Evolutionary conservation across 2,329 filamentous ascomycete species (phyloP).

Genomic region (Ceratocystiopsis brevicomis): DNA sequence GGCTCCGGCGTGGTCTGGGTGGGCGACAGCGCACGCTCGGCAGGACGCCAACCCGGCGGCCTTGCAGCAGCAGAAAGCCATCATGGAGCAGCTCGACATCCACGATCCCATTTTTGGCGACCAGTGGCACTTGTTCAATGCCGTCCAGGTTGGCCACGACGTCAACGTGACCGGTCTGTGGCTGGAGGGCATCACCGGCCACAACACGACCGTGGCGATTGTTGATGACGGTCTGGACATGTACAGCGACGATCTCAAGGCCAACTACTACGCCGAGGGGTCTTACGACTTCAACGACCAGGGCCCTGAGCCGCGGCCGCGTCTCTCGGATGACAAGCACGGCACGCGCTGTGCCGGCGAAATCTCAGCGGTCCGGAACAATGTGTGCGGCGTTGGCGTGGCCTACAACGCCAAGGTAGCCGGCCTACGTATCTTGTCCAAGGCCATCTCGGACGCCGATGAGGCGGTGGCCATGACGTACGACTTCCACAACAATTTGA

Average conservation of each 20-base stretch:
- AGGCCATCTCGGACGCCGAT: slow-evolving; percentile 76
- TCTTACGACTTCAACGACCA: slow-evolving; percentile 95
- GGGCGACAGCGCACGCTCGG: neutral
- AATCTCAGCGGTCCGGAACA: slow-evolving; percentile 76
- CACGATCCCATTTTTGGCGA: slow-evolving; percentile 77
- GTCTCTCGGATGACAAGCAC: slow-evolving; percentile 70
- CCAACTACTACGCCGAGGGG: slow-evolving; percentile 82
- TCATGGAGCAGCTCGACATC: slow-evolving; percentile 54
- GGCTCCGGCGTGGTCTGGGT: too few species aligned
- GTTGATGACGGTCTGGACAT: slow-evolving; percentile 94
- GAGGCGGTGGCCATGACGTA: slow-evolving; percentile 89
- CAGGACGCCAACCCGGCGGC: slow-evolving; percentile 21
- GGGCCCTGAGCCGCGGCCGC: slow-evolving; percentile 56
- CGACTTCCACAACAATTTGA: slow-evolving; percentile 76
- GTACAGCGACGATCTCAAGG: slow-evolving; percentile 79
- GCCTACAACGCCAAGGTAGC: slow-evolving; percentile 84
- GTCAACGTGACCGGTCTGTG: slow-evolving; percentile 92
- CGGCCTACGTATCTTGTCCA: slow-evolving; percentile 81
- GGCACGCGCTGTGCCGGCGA: slow-evolving; percentile 92
- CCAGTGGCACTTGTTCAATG: slow-evolving; percentile 92
- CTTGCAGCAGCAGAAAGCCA: slow-evolving; percentile 35
- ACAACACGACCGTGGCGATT: slow-evolving; percentile 77
- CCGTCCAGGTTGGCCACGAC: slow-evolving; percentile 65
- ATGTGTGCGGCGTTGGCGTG: slow-evolving; percentile 88
- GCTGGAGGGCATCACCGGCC: slow-evolving; percentile 76